A percentile compares a stretch with the other conserved stretches of the same genome.
Evolutionary conservation across 169 alveolate species (phyloP).

Genomic region (Plasmodium ovale): DNA sequence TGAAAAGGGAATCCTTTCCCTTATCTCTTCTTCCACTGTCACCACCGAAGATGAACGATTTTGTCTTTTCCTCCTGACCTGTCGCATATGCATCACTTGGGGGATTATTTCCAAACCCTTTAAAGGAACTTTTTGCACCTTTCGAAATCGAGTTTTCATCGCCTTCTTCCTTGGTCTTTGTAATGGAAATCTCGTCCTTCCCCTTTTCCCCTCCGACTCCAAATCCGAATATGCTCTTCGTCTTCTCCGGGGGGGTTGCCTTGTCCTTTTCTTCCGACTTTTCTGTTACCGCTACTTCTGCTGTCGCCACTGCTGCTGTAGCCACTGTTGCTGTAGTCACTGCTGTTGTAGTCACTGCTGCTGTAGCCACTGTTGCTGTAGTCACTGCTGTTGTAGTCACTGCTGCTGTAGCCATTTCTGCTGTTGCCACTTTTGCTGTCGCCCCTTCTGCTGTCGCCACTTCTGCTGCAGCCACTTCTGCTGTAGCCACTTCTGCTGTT

Average conservation of each 20-base stretch:
- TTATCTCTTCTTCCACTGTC: neutral
- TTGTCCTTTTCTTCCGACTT: neutral
- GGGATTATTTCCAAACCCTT: conserved; percentile 10
- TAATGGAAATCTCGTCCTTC: neutral
- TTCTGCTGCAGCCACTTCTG: too few species aligned
- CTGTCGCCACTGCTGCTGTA: too few species aligned
- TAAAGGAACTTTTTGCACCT: neutral
- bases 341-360: too few species aligned
- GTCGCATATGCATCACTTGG: neutral
- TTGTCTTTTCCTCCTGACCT: neutral
- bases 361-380: too few species aligned
- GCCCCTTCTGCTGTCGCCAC: too few species aligned
- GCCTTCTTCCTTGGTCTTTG: neutral
- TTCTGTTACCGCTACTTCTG: neutral
- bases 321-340: too few species aligned
- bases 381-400: too few species aligned
- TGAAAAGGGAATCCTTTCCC: conserved; percentile 1
- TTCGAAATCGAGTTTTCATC: neutral
- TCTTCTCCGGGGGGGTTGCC: neutral
- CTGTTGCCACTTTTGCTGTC: too few species aligned
- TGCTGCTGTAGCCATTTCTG: too few species aligned
- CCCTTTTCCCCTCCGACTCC: neutral
- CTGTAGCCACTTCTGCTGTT: too few species aligned
- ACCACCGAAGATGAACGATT: neutral
- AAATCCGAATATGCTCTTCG: conserved; percentile 7